Evolutionary conservation across 352 stramenopile species (phyloP), one percentile per base, ranked within the genome.

Genomic region (Discostella stelligera): DNA sequence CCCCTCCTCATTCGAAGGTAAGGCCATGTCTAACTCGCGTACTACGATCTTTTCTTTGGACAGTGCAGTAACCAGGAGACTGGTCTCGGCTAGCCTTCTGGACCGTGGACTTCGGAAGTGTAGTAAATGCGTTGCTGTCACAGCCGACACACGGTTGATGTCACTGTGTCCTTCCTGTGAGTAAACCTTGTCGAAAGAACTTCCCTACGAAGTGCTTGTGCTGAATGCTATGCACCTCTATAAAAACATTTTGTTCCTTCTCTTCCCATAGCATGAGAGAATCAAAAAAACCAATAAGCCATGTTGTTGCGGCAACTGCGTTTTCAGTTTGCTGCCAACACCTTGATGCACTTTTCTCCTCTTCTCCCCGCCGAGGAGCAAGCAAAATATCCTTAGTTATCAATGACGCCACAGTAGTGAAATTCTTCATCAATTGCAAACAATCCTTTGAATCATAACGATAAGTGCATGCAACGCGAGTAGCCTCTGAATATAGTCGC

Each of bases 361-460:
- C 46, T 76, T 30, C 9, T 16, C 25, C 20, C 14, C 7, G 5
- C 25, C 9, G 20, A 46, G 69, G 23, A 39, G 60, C 53, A 9
- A 72, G 37, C 13, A 90, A 64, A 50, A 90, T 83, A 66, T 90
- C 83, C n/a, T 82, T 65, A 9, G 18, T 48, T 63, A 90, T 86
- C 21, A 87, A 69, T 7, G 71, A 69, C 48, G 77, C 52, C 3
- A 82, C 70, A 0, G 66, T 76, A 32, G 72, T 88, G 50, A 87
- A 76, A 20, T 86, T 74, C 61, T 90, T 88, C 64, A 83, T 90
- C 8, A 90, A 54, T 68, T 88, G 83, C 25, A 88, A 48, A 50
- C 64, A 83, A 71, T 85, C 83, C 58, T 71, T 80, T 0, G 54
- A 58, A 21, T 90, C 74, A 59, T 85, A 90, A 39, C 49, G 52